These are phyloP conservation scores for Chaetomium fimeti DNA, from an alignment of 495 filamentous ascomycete genomes.

Conservation along the genomic window DNA sequence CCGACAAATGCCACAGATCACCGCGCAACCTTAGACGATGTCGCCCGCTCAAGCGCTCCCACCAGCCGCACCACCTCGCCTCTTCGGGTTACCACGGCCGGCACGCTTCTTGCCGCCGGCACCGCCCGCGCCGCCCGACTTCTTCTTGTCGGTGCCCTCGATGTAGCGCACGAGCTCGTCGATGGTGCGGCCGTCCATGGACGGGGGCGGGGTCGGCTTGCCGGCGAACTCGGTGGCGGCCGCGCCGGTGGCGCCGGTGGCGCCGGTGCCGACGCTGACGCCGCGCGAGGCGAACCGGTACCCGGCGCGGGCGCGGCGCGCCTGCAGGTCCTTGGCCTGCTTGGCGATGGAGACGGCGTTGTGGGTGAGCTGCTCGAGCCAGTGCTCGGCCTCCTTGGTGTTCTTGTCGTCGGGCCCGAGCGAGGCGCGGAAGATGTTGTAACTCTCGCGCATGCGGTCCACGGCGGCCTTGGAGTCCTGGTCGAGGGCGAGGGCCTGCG, in stretches of 20 bases:
- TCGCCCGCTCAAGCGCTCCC: constrained; percentile 2
- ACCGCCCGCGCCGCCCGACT: constrained; percentile 59
- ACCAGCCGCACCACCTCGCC: constrained; percentile 44
- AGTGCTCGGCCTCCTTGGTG: constrained; percentile 89
- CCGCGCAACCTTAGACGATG: no score
- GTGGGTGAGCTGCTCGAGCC: constrained; percentile 94
- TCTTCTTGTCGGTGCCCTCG: constrained; percentile 30
- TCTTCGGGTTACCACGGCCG: constrained; percentile 68
- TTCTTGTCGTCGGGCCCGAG: constrained; percentile 88
- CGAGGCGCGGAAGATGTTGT: constrained; percentile 85
- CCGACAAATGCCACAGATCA: no score
- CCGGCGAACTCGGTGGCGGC: constrained; percentile 27
- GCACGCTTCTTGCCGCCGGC: constrained; percentile 72
- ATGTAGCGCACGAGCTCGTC: constrained; percentile 31
- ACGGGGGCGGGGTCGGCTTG: constrained; percentile 38
- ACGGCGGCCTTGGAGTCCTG: constrained; percentile 89
- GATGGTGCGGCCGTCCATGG: constrained; percentile 26
- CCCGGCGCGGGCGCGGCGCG: constrained; percentile 59
- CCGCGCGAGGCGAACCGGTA: constrained; percentile 51
- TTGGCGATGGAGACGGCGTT: constrained; percentile 92
- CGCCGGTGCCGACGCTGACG: constrained; percentile 43
- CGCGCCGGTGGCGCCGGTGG: constrained; percentile 32
- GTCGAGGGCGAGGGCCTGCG: constrained; percentile 90
- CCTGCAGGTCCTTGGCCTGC: constrained; percentile 81
- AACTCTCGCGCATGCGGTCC: constrained; percentile 87